Evolutionary conservation across 2,329 filamentous ascomycete species (phyloP).

Genomic region (Claviceps sp.): DNA sequence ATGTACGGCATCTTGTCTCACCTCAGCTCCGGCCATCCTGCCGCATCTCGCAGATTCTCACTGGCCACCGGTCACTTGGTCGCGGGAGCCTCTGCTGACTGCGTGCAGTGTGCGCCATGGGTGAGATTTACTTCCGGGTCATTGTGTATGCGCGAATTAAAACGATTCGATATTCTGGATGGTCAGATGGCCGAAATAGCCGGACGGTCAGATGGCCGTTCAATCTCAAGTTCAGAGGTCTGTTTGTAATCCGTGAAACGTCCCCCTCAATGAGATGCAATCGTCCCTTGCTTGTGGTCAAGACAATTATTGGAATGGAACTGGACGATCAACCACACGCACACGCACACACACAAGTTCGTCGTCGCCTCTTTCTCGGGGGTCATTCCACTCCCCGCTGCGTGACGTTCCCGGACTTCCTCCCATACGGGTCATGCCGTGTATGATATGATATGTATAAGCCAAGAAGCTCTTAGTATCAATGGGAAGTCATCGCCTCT

Average conservation of each 20-base stretch:
- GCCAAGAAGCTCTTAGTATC: not conserved
- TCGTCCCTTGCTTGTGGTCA: not conserved
- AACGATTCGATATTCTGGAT: not conserved
- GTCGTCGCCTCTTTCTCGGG: not conserved
- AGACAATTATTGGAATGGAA: not conserved
- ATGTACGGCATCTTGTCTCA: not conserved
- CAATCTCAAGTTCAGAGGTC: not conserved
- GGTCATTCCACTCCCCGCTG: not conserved
- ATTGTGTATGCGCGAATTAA: not conserved
- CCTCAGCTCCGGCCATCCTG: not conserved
- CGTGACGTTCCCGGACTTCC: too few relatives aligned
- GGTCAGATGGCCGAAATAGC: not conserved
- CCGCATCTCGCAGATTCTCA: not conserved
- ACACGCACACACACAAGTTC: not conserved
- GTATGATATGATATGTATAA: not conserved
- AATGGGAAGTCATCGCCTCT: not conserved
- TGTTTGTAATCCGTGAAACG: not conserved
- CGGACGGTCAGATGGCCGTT: not conserved
- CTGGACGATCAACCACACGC: too few relatives aligned
- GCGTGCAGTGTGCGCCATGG: not conserved
- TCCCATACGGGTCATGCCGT: not conserved
- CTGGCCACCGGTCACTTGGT: too few relatives aligned
- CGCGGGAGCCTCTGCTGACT: too few relatives aligned
- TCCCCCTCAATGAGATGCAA: not conserved
- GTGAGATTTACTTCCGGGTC: not conserved